phyloP scores from a whole-genome alignment of 2,329 filamentous ascomycete species.

The Tolypocladium amazonense region DNA sequence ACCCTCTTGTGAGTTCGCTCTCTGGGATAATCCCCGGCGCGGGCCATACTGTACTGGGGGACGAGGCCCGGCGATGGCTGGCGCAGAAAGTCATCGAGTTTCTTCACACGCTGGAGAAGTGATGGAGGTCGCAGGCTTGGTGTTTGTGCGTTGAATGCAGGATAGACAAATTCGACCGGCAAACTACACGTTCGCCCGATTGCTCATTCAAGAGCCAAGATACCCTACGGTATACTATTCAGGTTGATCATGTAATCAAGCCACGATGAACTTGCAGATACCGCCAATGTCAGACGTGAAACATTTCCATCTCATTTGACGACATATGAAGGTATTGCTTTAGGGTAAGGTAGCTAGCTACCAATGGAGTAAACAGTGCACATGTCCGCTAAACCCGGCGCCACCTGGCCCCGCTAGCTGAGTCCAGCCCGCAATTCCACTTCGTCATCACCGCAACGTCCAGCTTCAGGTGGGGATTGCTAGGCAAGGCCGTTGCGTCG shows the following conservation, averaged over 20 bases:
- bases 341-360: not conserved
- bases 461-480: not conserved
- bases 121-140: not conserved
- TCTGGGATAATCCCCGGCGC: slow-evolving; percentile 44
- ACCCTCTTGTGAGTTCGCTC: slow-evolving; percentile 33
- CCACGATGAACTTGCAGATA: not conserved
- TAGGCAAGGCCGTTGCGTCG: not conserved
- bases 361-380: not conserved
- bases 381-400: slow-evolving; percentile 3
- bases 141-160: not conserved
- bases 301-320: not conserved
- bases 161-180: not conserved
- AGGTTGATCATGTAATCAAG: not conserved
- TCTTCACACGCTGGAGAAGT: slow-evolving; percentile 18
- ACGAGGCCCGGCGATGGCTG: slow-evolving; percentile 37
- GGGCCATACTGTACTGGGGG: slow-evolving; percentile 36
- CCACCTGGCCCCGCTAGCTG: not conserved
- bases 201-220: not conserved
- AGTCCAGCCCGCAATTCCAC: not conserved
- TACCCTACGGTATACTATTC: not conserved
- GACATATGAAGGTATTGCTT: not conserved
- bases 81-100: slow-evolving; percentile 36
- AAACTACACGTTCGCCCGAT: not conserved
- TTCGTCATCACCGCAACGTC: not conserved
- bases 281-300: not conserved